Base-by-base conservation (phyloP, 768 basidiomycete species). In the Trametes sanguinea region DNA sequence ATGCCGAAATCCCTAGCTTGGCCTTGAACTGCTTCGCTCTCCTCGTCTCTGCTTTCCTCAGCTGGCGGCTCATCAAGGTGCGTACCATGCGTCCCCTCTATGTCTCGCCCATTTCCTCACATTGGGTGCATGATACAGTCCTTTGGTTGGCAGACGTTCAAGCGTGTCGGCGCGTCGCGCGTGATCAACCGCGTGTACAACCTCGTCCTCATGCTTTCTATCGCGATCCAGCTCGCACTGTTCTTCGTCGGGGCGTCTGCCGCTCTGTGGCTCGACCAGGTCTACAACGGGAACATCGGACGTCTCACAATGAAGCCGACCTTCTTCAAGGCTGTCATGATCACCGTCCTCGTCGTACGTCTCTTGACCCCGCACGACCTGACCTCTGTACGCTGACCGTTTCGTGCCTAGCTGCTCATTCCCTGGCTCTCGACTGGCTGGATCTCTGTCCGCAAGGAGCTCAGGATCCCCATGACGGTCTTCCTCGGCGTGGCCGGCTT, bases 131-230 rank as follows among this genome's bases (percentile, higher is more conserved):
- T 6, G 40, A 3, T 22, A 11, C 56, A 90, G 88, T 69, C 80
- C 14, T 93, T 90, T 71, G 89, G 91, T 46, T 94, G 90, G 90
- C 89, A 90, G 73, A 94, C 90, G 0, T 94, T 92, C 81, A 91
- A 91, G 73, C 88, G 90, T 59, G 85, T 92, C 54, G 90, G 91
- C 40, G 90, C 91, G 10, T 89, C 86, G 6, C 75, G 84, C 66
- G 79, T 78, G 10, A 90, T 93, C 74, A 89, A 88, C 72, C 82
- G 85, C 39, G 73, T 89, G 62, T 93, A 93, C 79, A 89, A 85
- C 72, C 75, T 86, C 50, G 86, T 91, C 58, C 80, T 92, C 43
- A 76, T 80, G 14, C 75, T 92, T 58, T 90, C 88, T 6, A 89
- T 89, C 66, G 78, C 82, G 43, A 84, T 92, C 51, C 91, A 92